These are phyloP conservation scores for Lodderomyces beijingensis DNA, from an alignment of 1,139 yeast species.

Conservation along the genomic window DNA sequence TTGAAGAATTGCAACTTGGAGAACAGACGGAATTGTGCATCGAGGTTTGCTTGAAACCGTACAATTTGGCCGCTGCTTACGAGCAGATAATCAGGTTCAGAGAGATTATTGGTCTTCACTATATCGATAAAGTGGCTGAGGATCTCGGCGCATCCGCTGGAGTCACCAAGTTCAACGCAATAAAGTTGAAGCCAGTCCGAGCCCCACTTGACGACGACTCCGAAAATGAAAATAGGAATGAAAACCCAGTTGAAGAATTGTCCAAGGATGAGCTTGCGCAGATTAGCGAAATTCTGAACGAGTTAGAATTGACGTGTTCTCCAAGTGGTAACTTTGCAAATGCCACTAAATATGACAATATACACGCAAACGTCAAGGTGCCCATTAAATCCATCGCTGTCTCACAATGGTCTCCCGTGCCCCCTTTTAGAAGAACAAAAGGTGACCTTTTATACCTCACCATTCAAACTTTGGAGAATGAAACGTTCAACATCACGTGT, in stretches of 20 bases:
- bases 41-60: conserved; percentile 29
- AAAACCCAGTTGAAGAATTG: conserved; percentile 6
- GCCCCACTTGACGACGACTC: conserved; percentile 8
- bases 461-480: conserved; percentile 76
- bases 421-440: conserved; percentile 53
- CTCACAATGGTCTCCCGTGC: conserved; percentile 88
- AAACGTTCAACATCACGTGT: conserved; percentile 72
- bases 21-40: conserved; percentile 19
- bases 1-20: conserved; percentile 21
- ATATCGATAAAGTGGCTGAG: conserved; percentile 28
- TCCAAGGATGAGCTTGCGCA: conserved; percentile 11
- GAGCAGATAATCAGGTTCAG: conserved; percentile 41
- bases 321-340: conserved; percentile 15
- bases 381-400: conserved; percentile 55
- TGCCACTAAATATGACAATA: conserved; percentile 17
- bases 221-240: conserved; percentile 4
- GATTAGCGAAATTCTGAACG: conserved; percentile 6
- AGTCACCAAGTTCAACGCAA: conserved; percentile 24
- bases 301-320: conserved; percentile 13
- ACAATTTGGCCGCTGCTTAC: conserved; percentile 35
- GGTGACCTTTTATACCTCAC: conserved; percentile 83
- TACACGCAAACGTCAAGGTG: conserved; percentile 22
- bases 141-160: conserved; percentile 26
- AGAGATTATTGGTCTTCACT: conserved; percentile 43
- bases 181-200: conserved; percentile 25